phyloP scores from a whole-genome alignment of 345 rosid species.

The Camelina sativa region DNA sequence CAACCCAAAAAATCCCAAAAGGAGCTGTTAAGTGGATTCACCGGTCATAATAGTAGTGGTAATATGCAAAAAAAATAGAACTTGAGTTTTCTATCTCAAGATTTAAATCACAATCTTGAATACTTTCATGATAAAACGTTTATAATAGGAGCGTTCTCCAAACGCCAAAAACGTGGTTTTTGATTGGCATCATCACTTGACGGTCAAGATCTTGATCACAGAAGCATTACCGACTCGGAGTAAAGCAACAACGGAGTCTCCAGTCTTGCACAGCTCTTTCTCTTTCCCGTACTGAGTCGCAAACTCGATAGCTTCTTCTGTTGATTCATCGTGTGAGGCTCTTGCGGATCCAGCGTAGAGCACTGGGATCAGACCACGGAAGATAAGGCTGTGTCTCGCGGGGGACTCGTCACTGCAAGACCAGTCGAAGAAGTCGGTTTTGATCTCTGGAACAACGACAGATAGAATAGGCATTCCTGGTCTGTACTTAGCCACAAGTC shows the following conservation, averaged over 20 bases:
- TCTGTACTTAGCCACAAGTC: constrained; percentile 93
- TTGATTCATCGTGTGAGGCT: constrained; percentile 88
- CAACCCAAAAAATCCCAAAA: constrained; percentile 22
- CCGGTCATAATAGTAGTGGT: constrained; percentile 23
- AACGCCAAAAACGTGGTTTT: constrained; percentile 31
- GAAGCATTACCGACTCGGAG: constrained; percentile 92
- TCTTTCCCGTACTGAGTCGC: constrained; percentile 70
- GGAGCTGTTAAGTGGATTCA: constrained; percentile 35
- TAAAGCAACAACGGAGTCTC: constrained; percentile 91
- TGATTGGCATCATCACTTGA: constrained; percentile 48
- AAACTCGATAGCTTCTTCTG: constrained; percentile 90
- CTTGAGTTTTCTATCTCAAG: constrained; percentile 45
- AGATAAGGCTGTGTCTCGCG: constrained; percentile 90
- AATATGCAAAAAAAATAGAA: constrained; percentile 34
- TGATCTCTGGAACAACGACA: constrained; percentile 85
- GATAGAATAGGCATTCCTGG: constrained; percentile 91
- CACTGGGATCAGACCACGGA: constrained; percentile 83
- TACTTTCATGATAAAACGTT: constrained; percentile 29
- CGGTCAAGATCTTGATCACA: constrained; percentile 88
- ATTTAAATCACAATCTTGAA: constrained; percentile 38
- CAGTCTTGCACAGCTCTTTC: constrained; percentile 70
- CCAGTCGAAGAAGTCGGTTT: constrained; percentile 90
- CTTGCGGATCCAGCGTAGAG: constrained; percentile 89
- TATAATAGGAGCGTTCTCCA: constrained; percentile 18
- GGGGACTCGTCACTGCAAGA: constrained; percentile 89